phyloP scores from a whole-genome alignment of 176 grass and related monocot species.

The Otatea glauca region DNA sequence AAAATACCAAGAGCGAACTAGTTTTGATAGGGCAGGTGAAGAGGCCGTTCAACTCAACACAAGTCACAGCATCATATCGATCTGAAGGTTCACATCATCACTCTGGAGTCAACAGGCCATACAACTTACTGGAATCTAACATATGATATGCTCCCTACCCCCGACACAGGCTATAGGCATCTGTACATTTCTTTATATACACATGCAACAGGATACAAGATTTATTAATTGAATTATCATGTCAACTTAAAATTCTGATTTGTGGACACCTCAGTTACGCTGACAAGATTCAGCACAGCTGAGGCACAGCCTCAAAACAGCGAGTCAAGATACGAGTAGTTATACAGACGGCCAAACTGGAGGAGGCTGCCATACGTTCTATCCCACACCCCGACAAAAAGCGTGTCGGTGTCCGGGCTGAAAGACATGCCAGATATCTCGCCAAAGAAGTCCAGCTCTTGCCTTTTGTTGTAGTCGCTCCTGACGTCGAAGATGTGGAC shows the following conservation, averaged over 20 bases:
- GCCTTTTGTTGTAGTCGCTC: constrained; percentile 71
- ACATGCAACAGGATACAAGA: constrained; percentile 42
- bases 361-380: constrained; percentile 92
- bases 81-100: constrained; percentile 7
- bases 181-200: constrained; percentile 64
- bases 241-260: constrained; percentile 43
- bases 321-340: constrained; percentile 73
- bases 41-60: background rate
- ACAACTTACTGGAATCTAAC: constrained; percentile 29
- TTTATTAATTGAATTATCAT: constrained; percentile 57
- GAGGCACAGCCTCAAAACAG: constrained; percentile 54
- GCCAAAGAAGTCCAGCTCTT: constrained; percentile 97
- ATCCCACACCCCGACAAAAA: constrained; percentile 92
- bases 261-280: constrained; percentile 47
- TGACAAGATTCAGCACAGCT: constrained; percentile 35
- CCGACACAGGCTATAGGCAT: constrained; percentile 26
- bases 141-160: constrained; percentile 25
- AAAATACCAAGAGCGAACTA: background rate
- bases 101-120: background rate
- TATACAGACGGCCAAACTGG: constrained; percentile 70
- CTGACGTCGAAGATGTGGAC: constrained; percentile 79
- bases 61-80: constrained; percentile 12
- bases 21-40: background rate
- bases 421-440: constrained; percentile 89
- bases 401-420: constrained; percentile 75